A percentile compares a stretch with the other conserved stretches of the same genome.
Conservation (phyloP, 2,329 filamentous ascomycete genomes). For the Didymella lethalis region DNA sequence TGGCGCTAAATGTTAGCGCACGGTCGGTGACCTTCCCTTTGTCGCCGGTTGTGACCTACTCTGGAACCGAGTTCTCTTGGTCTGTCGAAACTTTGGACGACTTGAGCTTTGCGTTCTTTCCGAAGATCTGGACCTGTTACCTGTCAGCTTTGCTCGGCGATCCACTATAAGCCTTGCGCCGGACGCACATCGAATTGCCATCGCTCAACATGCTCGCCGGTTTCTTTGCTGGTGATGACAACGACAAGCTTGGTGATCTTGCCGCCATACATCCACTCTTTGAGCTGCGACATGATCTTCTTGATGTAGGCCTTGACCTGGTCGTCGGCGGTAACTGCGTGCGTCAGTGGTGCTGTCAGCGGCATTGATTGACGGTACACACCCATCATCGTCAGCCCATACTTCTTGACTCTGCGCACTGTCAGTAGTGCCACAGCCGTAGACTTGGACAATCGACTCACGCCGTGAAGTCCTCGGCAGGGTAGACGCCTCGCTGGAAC, state of each 20-base stretch:
- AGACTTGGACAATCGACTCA: constrained; percentile 55
- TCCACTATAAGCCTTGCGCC: constrained; percentile 43
- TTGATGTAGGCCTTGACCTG: constrained; percentile 99
- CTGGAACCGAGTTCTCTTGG: constrained; percentile 73
- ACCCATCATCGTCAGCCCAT: constrained; percentile 97
- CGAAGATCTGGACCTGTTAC: constrained; percentile 65
- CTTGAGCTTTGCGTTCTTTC: constrained; percentile 59
- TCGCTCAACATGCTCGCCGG: constrained; percentile 91
- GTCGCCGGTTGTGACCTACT: constrained; percentile 53
- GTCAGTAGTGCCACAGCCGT: constrained; percentile 23
- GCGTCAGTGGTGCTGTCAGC: constrained; percentile 26
- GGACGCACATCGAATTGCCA: constrained; percentile 91
- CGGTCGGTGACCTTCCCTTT: not conserved
- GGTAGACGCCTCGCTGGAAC: constrained; percentile 84
- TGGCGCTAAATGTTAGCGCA: constrained; percentile 30
- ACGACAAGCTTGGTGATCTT: constrained; percentile 98
- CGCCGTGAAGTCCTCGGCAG: constrained; percentile 95
- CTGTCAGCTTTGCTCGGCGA: constrained; percentile 23
- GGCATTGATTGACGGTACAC: constrained; percentile 33
- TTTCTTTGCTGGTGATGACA: constrained; percentile 96
- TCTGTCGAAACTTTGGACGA: constrained; percentile 62
- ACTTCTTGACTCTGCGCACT: constrained; percentile 82
- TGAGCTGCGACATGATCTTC: constrained; percentile 97
- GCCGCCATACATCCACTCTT: constrained; percentile 95
- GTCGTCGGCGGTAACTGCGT: constrained; percentile 85